Base-by-base conservation (phyloP, 1,284 basidiomycete species). In the Xerocomus minutiporus region DNA sequence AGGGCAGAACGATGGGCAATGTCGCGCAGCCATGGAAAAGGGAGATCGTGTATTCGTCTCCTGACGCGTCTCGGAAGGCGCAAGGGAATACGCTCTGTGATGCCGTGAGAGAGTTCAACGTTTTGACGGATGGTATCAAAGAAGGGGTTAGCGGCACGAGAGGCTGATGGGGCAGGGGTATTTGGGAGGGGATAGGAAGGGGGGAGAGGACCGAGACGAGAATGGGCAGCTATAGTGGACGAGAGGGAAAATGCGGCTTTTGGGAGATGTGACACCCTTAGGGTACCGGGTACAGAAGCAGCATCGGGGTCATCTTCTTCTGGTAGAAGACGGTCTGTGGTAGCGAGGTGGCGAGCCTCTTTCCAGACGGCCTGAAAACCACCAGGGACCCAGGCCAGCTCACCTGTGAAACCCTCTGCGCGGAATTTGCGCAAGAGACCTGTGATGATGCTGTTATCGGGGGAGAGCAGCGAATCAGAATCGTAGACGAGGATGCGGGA, bases 71-170 rank as follows among this genome's bases (percentile, higher is more conserved):
- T 68, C 0, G 91, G 82, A 4, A 97, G 76, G 32, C 79, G 78
- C 48, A 97, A 79, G 6, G 91, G 81, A 46, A 93, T 91, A 48
- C 88, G 84, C 64, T 93, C 85, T 0, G 84, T 86, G 59, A 91
- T 86, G 8, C 91, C 92, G 50, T 91, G 86, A 11, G 85, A 83
- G 34, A 97, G 81, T 73, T 99, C 96, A 15, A 88, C 72, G 64
- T 98, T 97, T 71, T 99, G 96, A 31, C 96, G 88, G 61, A 99
- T 92, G 62, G 92, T 89, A 72, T 99, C 94, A 61, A 94, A 95
- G 72, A 95, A 95, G 4, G 92, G 92, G 66, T 93, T 94, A 48
- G 68, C 66, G 8, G 66, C 62, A 47, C 58, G 59, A 25, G 58
- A 29, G 29, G 29, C 29, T 29, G 29, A 29, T 8, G 31, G 56